Base-by-base conservation (phyloP, 2,329 filamentous ascomycete species). In the Aspergillus neotritici region DNA sequence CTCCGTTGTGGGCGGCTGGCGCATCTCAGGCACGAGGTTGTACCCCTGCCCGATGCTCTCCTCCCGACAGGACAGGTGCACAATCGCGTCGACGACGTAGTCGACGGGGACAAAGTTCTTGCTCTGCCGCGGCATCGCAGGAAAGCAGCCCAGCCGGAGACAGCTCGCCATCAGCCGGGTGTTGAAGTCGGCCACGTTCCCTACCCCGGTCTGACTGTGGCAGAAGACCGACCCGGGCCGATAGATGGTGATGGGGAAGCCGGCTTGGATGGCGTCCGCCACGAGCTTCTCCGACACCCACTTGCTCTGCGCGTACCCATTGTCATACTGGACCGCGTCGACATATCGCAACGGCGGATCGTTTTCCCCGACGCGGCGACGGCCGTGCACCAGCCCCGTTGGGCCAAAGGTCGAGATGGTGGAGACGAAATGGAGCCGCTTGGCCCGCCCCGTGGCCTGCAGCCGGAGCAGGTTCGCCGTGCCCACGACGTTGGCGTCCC, bases 161-260 rank as follows among this genome's bases (percentile, higher is more conserved):
- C 86, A 91, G 40, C 86, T 87, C 68, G 93, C 93, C 38, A 82
- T 70, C 65, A 93, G 76, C 13, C 88, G 78, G 50, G 91, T 75
- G 4, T 94, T 66, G 69, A 94, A 94, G 65, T 94, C 88, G 57
- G 94, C 87, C 0, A 80, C 86, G 60, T 82, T 86, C 64, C 48
- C 37, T 1, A 15, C 16, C 13, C 87, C 87, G 9, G 76, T 79
- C 29, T 72, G 64, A 1, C 76, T 73, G 60, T 87, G 78, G 4
- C 87, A 88, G 3, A 83, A 74, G 33, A 94, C 79, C 59, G 94
- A 94, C 6, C 88, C 87, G 1, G 87, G 82, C 3, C 88, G 78
- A 33, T 93, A 73, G 31, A 93, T 78, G 17, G 79, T 75, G 9
- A 85, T 86, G 2, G 67, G 70, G 0, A 94, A 77, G 9, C 87